These are phyloP conservation scores for Rhodomyrtus psidioides DNA, from an alignment of 441 rosid species.

Conservation along the genomic window DNA sequence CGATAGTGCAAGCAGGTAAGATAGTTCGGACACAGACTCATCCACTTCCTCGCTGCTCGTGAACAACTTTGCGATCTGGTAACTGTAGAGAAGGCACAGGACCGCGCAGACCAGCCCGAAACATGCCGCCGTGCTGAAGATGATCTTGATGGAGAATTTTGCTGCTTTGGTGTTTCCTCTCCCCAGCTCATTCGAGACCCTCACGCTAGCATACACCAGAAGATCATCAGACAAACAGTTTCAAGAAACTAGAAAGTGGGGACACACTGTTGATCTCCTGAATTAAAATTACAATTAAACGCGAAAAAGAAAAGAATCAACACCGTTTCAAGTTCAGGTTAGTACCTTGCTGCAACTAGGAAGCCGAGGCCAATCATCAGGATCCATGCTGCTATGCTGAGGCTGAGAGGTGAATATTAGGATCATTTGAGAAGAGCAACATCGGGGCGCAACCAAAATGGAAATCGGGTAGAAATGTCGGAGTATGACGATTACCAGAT, in stretches of 20 bases:
- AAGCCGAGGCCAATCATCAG: background rate
- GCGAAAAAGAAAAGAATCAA: background rate
- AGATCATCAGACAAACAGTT: no score
- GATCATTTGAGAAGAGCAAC: background rate
- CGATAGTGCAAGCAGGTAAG: background rate
- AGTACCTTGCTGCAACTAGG: background rate
- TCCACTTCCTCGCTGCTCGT: slow-evolving; percentile 2
- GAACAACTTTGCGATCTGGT: slow-evolving; percentile 3
- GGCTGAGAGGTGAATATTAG: background rate
- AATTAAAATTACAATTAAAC: background rate
- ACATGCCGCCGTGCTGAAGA: background rate
- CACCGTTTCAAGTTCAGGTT: background rate
- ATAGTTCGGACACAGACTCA: slow-evolving; percentile 9
- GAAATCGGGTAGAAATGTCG: background rate
- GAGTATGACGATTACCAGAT: background rate
- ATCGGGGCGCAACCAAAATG: background rate
- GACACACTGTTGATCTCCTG: background rate
- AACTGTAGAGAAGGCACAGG: slow-evolving; percentile 2
- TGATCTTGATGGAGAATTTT: slow-evolving; percentile 1
- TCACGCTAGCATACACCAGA: background rate
- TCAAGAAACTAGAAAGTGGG: no score
- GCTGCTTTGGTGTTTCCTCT: slow-evolving; percentile 4
- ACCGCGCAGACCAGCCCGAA: background rate
- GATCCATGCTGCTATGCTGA: background rate
- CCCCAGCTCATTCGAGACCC: slow-evolving; percentile 4